Evolutionary conservation across 192 early-diverging fungal species (phyloP), one percentile per base, ranked within the genome.

Genomic region (Podila epigama): DNA sequence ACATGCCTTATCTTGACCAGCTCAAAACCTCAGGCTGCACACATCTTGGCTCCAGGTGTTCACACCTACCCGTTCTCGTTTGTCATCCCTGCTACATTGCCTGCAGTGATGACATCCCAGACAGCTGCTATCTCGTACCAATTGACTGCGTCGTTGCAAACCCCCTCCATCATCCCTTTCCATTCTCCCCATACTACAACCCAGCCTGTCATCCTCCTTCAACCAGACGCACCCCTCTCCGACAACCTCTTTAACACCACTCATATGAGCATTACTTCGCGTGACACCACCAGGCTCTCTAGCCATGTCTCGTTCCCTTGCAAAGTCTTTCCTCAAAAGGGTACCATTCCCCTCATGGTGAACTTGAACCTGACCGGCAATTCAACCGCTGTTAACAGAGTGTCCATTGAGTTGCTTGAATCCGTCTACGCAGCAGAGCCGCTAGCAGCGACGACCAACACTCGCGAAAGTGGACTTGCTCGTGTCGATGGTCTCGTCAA

Each of bases 1-100:
- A 75, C 40, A 29, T 31, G 63, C 5, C n/a, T n/a, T 0, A n/a
- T 75, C 5, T 18, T 75, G 5, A 18, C 54, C 5, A 33, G 58
- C 29, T 32, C 6, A 18, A 48, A 66, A 5, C 4, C 58, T 16
- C 48, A 55, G 27, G 20, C 34, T 0, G 32, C 60, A 29, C 56
- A 51, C 20, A 13, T 68, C 5, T 54, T 75, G 0, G 33, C 71
- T 1, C 16, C 40, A 7, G 71, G 71, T 39, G 58, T 54, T 22
- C 71, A 75, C 22, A 55, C 33, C 33, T 68, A 67, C 59, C 65
- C 71, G 1, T 75, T 75, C 65, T 68, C 65, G 5, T 51, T 75
- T 29, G 29, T 42, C 9, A 25, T 75, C 22, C 53, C 18, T 31
- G 41, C 50, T 6, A 41, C 22, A 52, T 36, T 75, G 1, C 71